Base-by-base conservation (phyloP, 169 alveolate genomes). In the Sarcocystis neurona region DNA sequence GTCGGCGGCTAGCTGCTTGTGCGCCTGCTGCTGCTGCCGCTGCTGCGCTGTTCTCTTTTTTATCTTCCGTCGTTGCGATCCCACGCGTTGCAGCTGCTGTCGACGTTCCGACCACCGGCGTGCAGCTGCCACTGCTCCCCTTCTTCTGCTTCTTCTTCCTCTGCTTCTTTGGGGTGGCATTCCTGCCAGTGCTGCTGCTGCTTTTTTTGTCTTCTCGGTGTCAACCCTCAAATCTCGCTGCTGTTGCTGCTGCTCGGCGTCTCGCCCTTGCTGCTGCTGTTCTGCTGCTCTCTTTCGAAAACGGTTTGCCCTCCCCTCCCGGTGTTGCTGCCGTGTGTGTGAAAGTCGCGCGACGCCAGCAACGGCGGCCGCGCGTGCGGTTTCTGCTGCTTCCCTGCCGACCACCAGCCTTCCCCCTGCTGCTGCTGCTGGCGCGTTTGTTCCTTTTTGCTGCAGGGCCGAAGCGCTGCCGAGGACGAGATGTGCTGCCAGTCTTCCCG, bases 381-480 rank as follows among this genome's bases (percentile, higher is more conserved):
- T n/a, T n/a, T n/a, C n/a, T n/a, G n/a, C n/a, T n/a, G n/a, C n/a
- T n/a, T n/a, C n/a, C n/a, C n/a, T n/a, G n/a, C n/a, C n/a, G n/a
- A n/a, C n/a, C n/a, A n/a, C n/a, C n/a, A n/a, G n/a, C n/a, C n/a
- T n/a, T n/a, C n/a, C n/a, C n/a, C n/a, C n/a, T n/a, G n/a, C n/a
- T n/a, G n/a, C n/a, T n/a, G n/a, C n/a, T n/a, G n/a, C 60, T 50
- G 27, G 70, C 32, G 32, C 70, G 5, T 58, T 20, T 15, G 70
- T 58, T 58, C n/a, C 70, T 3, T 6, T 58, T 50, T 6, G 32
- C 39, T 4, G 27, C 43, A 63, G 75, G 75, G 8, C 75, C 75
- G 43, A 63, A 63, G 75, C 75, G 75, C 43, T 63, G 75, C 75
- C 75, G 75, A 1, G 75, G 75, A 18, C 75, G 75, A 10, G 75